A percentile compares a stretch with the other conserved stretches of the same genome.
Conservation (phyloP, 805 yeast species). For the Saccharomycodes ludwigii region DNA sequence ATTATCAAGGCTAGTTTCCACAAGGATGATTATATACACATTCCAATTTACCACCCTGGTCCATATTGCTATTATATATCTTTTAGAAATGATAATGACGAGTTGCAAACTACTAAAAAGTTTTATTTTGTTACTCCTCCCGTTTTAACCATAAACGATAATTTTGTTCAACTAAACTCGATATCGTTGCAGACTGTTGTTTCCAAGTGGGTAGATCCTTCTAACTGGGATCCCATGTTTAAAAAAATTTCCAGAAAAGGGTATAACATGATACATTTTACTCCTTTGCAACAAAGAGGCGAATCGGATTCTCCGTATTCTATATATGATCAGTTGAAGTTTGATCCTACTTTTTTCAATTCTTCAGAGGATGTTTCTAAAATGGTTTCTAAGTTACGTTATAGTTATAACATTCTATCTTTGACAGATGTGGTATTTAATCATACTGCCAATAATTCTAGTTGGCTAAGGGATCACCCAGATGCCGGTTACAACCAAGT, state of each 20-base stretch:
- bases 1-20: slow-evolving; percentile 47
- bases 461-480: slow-evolving; percentile 77
- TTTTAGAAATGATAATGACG: slow-evolving; percentile 30
- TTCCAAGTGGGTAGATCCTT: slow-evolving; percentile 66
- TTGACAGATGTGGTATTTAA: slow-evolving; percentile 90
- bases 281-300: slow-evolving; percentile 87
- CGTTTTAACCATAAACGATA: slow-evolving; percentile 42
- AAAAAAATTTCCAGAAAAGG: slow-evolving; percentile 55
- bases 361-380: slow-evolving; percentile 39
- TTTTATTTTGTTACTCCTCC: slow-evolving; percentile 77
- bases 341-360: slow-evolving; percentile 56
- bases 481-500: slow-evolving; percentile 77
- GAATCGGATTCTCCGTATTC: slow-evolving; percentile 89
- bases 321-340: slow-evolving; percentile 69
- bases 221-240: slow-evolving; percentile 59
- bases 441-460: slow-evolving; percentile 86
- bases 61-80: slow-evolving; percentile 63
- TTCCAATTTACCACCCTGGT: slow-evolving; percentile 63
- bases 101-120: slow-evolving; percentile 38
- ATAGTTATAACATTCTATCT: slow-evolving; percentile 51
- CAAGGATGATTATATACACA: slow-evolving; percentile 45
- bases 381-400: slow-evolving; percentile 38
- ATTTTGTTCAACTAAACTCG: slow-evolving; percentile 59
- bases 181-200: slow-evolving; percentile 75
- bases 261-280: slow-evolving; percentile 92